Percentiles rank a stretch among this genome's conserved stretches.
Conservation (phyloP, 768 basidiomycete genomes). For the Leccinum sublutescens region DNA sequence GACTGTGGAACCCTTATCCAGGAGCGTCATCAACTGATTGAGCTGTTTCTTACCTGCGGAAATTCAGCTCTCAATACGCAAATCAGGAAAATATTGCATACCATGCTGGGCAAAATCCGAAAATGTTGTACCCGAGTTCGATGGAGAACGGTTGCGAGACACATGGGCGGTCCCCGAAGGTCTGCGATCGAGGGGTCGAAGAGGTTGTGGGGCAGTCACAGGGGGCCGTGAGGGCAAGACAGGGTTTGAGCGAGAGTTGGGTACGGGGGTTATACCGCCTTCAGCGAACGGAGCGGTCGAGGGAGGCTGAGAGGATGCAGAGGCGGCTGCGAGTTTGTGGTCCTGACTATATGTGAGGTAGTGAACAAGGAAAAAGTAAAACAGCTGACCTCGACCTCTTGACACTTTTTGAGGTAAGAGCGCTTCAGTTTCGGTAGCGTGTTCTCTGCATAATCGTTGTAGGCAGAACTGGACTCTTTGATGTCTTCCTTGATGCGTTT, state of each 20-base stretch:
- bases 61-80: background rate
- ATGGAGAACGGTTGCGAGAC: slow-evolving; percentile 72
- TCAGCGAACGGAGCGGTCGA: slow-evolving; percentile 36
- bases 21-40: slow-evolving; percentile 80
- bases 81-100: slow-evolving; percentile 8
- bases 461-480: slow-evolving; percentile 71
- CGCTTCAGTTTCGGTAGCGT: slow-evolving; percentile 80
- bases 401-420: slow-evolving; percentile 78
- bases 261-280: slow-evolving; percentile 27
- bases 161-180: slow-evolving; percentile 58
- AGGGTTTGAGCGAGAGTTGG: slow-evolving; percentile 45
- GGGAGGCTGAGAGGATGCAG: slow-evolving; percentile 29
- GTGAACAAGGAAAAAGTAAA: slow-evolving; percentile 2
- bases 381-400: slow-evolving; percentile 74
- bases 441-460: slow-evolving; percentile 79
- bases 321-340: slow-evolving; percentile 49
- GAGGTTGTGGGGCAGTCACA: slow-evolving; percentile 70
- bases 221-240: slow-evolving; percentile 47
- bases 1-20: slow-evolving; percentile 70
- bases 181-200: slow-evolving; percentile 71
- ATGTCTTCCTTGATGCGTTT: slow-evolving; percentile 90
- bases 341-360: slow-evolving; percentile 46
- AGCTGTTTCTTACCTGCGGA: slow-evolving; percentile 76
- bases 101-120: slow-evolving; percentile 88
- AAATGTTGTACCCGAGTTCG: slow-evolving; percentile 76